Percentiles rank a stretch among this genome's conserved stretches.
Evolutionary conservation across 768 basidiomycete genomes (phyloP).

Genomic region (Agrocybe pediades): DNA sequence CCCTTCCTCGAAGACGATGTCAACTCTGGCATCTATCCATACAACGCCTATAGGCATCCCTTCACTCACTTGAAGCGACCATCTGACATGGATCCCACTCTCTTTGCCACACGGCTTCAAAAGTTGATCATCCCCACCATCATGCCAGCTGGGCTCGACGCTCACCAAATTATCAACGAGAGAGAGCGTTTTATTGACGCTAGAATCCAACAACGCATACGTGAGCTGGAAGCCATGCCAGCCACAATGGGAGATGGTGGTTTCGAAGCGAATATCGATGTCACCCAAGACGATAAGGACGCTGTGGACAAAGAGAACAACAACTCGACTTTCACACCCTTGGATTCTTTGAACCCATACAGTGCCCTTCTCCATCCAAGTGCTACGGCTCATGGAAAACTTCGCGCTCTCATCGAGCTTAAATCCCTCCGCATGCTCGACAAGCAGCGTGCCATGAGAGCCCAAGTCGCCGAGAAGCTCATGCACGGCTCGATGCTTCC

Average conservation of each 20-base stretch:
- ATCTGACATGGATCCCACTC: slow-evolving; percentile 56
- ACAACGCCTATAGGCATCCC: slow-evolving; percentile 87
- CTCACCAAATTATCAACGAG: slow-evolving; percentile 88
- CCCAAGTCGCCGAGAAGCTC: slow-evolving; percentile 83
- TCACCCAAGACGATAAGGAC: slow-evolving; percentile 33
- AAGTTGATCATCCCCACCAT: slow-evolving; percentile 85
- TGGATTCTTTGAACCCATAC: slow-evolving; percentile 30
- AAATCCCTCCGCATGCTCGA: slow-evolving; percentile 87
- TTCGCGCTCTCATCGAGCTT: slow-evolving; percentile 91
- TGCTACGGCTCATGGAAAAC: slow-evolving; percentile 73
- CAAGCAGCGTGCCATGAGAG: slow-evolving; percentile 87
- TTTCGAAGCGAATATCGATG: slow-evolving; percentile 49
- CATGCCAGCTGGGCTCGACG: slow-evolving; percentile 91
- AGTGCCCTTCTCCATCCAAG: slow-evolving; percentile 54
- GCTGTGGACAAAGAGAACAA: slow-evolving; percentile 49
- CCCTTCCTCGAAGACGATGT: slow-evolving; percentile 79
- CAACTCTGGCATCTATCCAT: slow-evolving; percentile 84
- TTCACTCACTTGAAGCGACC: slow-evolving; percentile 77
- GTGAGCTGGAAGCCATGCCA: slow-evolving; percentile 80
- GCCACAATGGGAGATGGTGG: slow-evolving; percentile 80
- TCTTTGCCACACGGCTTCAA: slow-evolving; percentile 74
- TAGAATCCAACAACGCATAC: slow-evolving; percentile 84
- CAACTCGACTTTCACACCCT: slow-evolving; percentile 18
- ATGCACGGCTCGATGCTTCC: slow-evolving; percentile 88
- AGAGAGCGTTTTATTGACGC: slow-evolving; percentile 90